These are phyloP conservation scores for Penstemon barbatus DNA, from an alignment of 257 asterid genomes.

Conservation along the genomic window DNA sequence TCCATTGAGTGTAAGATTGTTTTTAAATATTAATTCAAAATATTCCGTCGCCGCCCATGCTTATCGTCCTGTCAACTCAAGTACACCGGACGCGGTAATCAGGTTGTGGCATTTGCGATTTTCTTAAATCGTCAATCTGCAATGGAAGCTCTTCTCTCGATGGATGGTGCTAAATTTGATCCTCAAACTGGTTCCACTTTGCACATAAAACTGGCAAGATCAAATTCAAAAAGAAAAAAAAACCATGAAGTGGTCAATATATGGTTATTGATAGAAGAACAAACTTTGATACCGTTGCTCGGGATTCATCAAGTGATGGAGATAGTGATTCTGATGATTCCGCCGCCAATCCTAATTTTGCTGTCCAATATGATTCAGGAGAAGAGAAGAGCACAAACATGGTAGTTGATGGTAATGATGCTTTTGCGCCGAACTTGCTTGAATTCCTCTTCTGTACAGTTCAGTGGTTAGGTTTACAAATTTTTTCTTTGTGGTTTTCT, in stretches of 20 bases:
- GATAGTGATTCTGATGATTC: conserved; percentile 68
- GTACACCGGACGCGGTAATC: conserved; percentile 93
- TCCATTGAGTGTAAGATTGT: no score
- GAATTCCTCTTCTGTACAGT: no score
- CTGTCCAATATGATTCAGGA: conserved; percentile 47
- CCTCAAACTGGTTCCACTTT: conserved; percentile 88
- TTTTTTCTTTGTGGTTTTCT: no score
- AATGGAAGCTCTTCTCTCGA: conserved; percentile 73
- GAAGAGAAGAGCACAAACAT: conserved; percentile 49
- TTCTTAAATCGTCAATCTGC: conserved; percentile 88
- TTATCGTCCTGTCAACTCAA: conserved; percentile 92
- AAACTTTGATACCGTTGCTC: conserved; percentile 44
- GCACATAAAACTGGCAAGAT: conserved; percentile 95
- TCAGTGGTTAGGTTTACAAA: no score
- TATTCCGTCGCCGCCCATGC: conserved; percentile 87
- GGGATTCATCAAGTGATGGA: conserved; percentile 74
- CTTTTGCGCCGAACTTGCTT: conserved; percentile 31
- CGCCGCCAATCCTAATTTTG: conserved; percentile 45
- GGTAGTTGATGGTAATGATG: conserved; percentile 39
- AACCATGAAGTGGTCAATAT: conserved; percentile 94
- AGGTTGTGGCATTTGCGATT: conserved; percentile 98
- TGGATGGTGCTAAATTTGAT: conserved; percentile 88
- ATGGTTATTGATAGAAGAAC: conserved; percentile 83
- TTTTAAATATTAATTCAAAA: no score
- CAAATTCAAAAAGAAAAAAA: conserved; percentile 84